A percentile compares a stretch with the other conserved stretches of the same genome.
Evolutionary conservation across 2,329 filamentous ascomycete species (phyloP).

Genomic region (Talaromyces sp.): DNA sequence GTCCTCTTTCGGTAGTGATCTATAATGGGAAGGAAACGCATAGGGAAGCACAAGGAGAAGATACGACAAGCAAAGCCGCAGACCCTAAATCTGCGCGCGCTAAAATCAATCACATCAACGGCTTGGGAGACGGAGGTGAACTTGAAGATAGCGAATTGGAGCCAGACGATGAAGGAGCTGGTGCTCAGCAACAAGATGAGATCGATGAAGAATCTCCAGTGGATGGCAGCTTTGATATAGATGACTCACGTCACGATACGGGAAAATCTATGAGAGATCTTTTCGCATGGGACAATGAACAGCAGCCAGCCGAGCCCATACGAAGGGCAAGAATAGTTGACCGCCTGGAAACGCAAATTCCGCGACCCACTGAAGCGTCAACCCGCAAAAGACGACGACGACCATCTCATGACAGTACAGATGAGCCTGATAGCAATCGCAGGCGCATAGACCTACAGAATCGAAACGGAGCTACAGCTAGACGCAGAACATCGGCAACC

Average conservation of each 20-base stretch:
- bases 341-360: neutral
- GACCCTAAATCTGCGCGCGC: neutral
- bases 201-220: neutral
- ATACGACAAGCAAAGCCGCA: neutral
- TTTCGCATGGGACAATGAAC: neutral
- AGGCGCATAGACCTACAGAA: neutral
- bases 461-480: neutral
- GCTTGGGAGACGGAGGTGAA: neutral
- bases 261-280: neutral
- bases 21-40: neutral
- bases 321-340: neutral
- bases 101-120: neutral
- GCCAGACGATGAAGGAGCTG: neutral
- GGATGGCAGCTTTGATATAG: neutral
- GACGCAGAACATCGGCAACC: neutral
- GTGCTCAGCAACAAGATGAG: neutral
- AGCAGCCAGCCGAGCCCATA: neutral
- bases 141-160: neutral
- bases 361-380: neutral
- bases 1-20: neutral
- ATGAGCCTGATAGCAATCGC: neutral
- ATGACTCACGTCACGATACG: neutral
- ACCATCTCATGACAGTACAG: neutral
- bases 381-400: constrained; percentile 3
- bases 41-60: too few relatives aligned